Evolutionary conservation across 2,329 filamentous ascomycete genomes (phyloP).

Genomic region (Hypoxylon sp.): DNA sequence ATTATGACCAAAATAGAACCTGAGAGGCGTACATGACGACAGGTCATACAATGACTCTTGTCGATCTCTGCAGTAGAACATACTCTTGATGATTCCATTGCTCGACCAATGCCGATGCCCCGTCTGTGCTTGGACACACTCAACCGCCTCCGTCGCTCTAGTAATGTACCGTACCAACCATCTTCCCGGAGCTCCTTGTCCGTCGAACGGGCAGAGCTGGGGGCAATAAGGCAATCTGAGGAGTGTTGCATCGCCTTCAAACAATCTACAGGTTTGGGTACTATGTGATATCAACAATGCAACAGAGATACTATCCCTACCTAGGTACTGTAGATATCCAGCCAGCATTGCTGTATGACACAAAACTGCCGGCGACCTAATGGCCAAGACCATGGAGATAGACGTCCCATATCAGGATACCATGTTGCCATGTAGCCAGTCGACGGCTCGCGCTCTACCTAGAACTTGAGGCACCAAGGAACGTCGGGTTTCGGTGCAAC

Average conservation of each 20-base stretch:
- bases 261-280: constrained; percentile 14
- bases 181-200: constrained; percentile 11
- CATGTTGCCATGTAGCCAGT: constrained; percentile 2
- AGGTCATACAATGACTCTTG: constrained; percentile 9
- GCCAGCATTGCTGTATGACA: neutral
- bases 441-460: constrained; percentile 7
- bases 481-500: constrained; percentile 9
- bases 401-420: constrained; percentile 28
- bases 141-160: constrained; percentile 9
- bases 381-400: constrained; percentile 20
- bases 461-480: constrained; percentile 7
- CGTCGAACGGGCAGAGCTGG: constrained; percentile 9
- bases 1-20: constrained; percentile 9
- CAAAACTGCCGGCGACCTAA: constrained; percentile 31
- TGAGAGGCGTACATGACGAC: constrained; percentile 19
- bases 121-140: constrained; percentile 3
- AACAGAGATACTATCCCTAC: constrained; percentile 11
- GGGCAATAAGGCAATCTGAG: constrained; percentile 15
- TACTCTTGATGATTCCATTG: constrained; percentile 6
- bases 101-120: constrained; percentile 13
- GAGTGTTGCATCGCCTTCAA: constrained; percentile 6
- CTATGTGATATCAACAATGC: constrained; percentile 28
- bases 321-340: no score
- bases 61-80: constrained; percentile 12
- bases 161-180: constrained; percentile 6